Percentiles rank a stretch among this genome's conserved stretches.
Conservation (phyloP, 2,329 filamentous ascomycete species). For the Exutisphaerella laricina region DNA sequence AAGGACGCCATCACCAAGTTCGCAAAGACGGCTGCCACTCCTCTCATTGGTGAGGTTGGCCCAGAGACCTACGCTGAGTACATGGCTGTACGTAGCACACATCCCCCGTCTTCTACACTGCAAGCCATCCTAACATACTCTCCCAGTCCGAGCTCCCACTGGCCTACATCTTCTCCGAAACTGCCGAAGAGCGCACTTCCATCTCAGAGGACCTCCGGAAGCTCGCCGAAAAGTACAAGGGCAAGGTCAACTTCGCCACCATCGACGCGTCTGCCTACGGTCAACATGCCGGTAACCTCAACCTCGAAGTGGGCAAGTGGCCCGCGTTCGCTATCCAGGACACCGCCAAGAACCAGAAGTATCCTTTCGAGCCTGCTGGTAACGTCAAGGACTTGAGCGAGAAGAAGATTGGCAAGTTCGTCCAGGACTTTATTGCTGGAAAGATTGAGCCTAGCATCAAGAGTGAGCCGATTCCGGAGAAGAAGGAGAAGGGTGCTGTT, state of each 20-base stretch:
- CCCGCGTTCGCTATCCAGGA: slow-evolving; percentile 98
- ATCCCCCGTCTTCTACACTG: not conserved
- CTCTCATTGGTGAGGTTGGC: slow-evolving; percentile 90
- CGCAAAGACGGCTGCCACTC: slow-evolving; percentile 77
- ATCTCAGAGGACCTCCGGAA: slow-evolving; percentile 74
- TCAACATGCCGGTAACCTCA: slow-evolving; percentile 92
- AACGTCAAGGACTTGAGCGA: slow-evolving; percentile 72
- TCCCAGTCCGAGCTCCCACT: slow-evolving; percentile 78
- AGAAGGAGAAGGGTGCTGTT: slow-evolving; percentile 75
- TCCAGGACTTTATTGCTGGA: slow-evolving; percentile 76
- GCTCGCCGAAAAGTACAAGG: slow-evolving; percentile 85
- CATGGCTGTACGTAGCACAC: slow-evolving; percentile 62
- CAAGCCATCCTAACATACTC: slow-evolving; percentile 4
- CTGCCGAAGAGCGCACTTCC: slow-evolving; percentile 76
- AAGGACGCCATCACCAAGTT: slow-evolving; percentile 74
- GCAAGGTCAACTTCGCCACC: slow-evolving; percentile 93
- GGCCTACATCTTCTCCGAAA: slow-evolving; percentile 96
- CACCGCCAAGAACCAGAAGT: slow-evolving; percentile 92
- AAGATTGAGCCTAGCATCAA: slow-evolving; percentile 96
- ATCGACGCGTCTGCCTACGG: slow-evolving; percentile 94
- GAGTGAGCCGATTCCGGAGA: slow-evolving; percentile 93
- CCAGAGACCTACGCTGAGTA: slow-evolving; percentile 95
- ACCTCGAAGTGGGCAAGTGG: slow-evolving; percentile 93
- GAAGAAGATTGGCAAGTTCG: slow-evolving; percentile 71
- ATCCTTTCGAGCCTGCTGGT: slow-evolving; percentile 64